Conservation (phyloP, 805 yeast species). For the Jamesozyma gamospora region DNA sequence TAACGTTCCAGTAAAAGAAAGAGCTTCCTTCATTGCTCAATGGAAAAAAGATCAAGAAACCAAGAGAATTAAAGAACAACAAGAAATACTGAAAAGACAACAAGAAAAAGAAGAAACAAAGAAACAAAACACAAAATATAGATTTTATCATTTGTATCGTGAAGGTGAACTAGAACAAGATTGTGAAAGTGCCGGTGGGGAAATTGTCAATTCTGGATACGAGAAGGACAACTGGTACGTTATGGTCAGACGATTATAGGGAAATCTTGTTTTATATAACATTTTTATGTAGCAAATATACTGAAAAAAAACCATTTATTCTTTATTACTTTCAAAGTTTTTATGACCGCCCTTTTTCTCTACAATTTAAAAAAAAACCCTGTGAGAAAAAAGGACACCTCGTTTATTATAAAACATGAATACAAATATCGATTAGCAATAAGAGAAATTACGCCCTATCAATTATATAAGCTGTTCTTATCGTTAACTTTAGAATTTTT, state of each 20-base stretch:
- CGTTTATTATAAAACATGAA: no score
- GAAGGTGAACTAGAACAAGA: constrained; percentile 76
- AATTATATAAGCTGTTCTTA: neutral
- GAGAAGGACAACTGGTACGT: constrained; percentile 96
- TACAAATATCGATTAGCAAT: no score
- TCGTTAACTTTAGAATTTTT: neutral
- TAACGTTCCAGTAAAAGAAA: constrained; percentile 19
- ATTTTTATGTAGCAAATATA: no score
- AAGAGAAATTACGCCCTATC: no score
- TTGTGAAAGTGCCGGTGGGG: constrained; percentile 61
- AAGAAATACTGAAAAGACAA: constrained; percentile 10
- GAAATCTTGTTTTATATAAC: no score
- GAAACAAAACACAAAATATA: constrained; percentile 45
- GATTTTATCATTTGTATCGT: constrained; percentile 82
- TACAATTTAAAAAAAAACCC: no score
- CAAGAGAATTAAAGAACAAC: constrained; percentile 13
- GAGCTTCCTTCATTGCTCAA: constrained; percentile 20
- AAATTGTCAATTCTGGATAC: constrained; percentile 62
- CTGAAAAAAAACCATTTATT: no score
- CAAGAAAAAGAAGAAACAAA: constrained; percentile 15
- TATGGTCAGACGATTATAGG: constrained; percentile 34
- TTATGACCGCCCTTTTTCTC: no score
- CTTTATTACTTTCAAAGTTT: no score
- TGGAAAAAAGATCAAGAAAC: constrained; percentile 25
- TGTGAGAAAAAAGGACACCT: no score